Evolutionary conservation across 2,329 filamentous ascomycete species (phyloP), one percentile per base, ranked within the genome.

Genomic region (Elsinoe necatrix): DNA sequence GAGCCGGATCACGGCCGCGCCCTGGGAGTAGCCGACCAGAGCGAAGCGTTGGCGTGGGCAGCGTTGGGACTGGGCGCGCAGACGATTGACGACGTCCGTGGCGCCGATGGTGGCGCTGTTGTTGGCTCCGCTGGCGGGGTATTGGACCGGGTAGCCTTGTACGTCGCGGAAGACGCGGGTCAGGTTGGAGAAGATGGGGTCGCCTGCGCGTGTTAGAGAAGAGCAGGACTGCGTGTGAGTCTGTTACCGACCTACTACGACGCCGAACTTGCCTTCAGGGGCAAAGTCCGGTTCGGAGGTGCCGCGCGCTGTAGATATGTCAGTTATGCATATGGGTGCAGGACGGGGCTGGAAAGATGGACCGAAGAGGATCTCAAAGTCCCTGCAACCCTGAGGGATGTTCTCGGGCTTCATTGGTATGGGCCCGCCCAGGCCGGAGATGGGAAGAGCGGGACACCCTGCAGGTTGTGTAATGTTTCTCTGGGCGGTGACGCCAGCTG

Each of bases 1-100:
- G 29, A 45, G 55, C 21, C 47, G 29, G 34, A 57, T 45, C 1
- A 57, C 55, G n/a, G 31, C 55, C 4, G 55, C 55, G 16, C 55
- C 55, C 21, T 57, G 55, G 41, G 55, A 57, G 47, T 57, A 57
- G 14, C 55, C 55, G 14, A 57, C 43, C 5, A 57, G 55, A 14
- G 47, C 55, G 20, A 57, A 57, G 41, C 47, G 47, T 41, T 57
- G 55, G 29, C 43, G 34, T 4, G 42, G 42, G 23, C 55, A 57
- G 21, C 42, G 31, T 20, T 29, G 34, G 25, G 39, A 50, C 20
- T 48, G 39, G 16, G 43, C 37, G 20, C 27, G 18, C 14, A 57
- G 31, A n/a, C 47, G 55, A 12, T 51, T 51, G 12, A 57, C 20
- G 2, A 57, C 35, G 34, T 51, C 55, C 11, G 42, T 41, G 18